These are phyloP conservation scores for Mycotypha africana DNA, from an alignment of 371 early-diverging fungal species.

Conservation along the genomic window DNA sequence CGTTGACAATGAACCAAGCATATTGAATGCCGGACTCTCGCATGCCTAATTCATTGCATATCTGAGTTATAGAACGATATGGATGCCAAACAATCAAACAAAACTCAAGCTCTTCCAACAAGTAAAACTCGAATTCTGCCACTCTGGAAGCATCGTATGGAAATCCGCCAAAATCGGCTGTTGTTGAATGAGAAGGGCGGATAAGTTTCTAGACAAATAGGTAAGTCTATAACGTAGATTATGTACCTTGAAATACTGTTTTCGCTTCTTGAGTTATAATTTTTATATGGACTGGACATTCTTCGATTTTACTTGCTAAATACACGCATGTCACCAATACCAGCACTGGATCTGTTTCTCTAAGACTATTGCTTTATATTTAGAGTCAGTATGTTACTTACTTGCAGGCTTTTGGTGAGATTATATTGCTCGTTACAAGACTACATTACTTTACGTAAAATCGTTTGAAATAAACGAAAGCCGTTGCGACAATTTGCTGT, in stretches of 20 bases:
- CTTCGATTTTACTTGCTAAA: constrained; percentile 87
- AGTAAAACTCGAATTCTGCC: constrained; percentile 88
- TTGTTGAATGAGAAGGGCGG: background rate
- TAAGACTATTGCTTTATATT: constrained; percentile 64
- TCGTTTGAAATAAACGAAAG: constrained; percentile 83
- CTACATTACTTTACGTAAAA: constrained; percentile 73
- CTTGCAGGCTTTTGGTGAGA: too few species aligned
- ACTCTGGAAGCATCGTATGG: constrained; percentile 72
- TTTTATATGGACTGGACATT: constrained; percentile 82
- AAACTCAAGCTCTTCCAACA: constrained; percentile 85
- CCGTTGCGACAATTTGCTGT: constrained; percentile 84
- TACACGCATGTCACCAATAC: constrained; percentile 80
- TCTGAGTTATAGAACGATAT: constrained; percentile 68
- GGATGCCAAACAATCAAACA: constrained; percentile 85
- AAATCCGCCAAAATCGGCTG: constrained; percentile 50
- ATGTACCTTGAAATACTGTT: constrained; percentile 51
- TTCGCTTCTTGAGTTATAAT: constrained; percentile 70
- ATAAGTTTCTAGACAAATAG: too few species aligned
- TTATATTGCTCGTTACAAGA: background rate
- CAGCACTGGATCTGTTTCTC: constrained; percentile 70
- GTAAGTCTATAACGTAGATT: too few species aligned
- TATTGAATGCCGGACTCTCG: constrained; percentile 60
- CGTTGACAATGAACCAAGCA: constrained; percentile 83
- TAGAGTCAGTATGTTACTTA: background rate
- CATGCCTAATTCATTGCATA: constrained; percentile 54